These are phyloP conservation scores for Baorangia bicolor DNA, from an alignment of 768 basidiomycete species.

Conservation along the genomic window DNA sequence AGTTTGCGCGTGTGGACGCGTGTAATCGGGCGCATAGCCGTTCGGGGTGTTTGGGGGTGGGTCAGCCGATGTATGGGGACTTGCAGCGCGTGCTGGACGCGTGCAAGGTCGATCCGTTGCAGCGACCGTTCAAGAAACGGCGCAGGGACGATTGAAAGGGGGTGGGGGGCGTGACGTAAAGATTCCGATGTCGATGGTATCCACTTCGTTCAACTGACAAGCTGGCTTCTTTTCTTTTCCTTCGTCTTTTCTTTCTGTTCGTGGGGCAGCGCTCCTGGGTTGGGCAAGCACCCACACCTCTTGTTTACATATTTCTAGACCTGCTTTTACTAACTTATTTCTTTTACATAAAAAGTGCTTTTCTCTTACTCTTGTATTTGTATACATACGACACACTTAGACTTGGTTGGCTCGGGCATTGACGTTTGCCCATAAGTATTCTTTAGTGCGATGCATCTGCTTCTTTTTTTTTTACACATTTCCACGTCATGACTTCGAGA, in stretches of 20 bases:
- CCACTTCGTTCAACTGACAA: background rate
- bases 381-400: constrained; percentile 1
- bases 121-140: constrained; percentile 30
- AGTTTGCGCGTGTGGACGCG: constrained; percentile 34
- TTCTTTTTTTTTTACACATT: too few species aligned
- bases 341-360: constrained; percentile 8
- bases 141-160: constrained; percentile 25
- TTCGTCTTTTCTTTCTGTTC: background rate
- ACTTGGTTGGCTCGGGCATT: background rate
- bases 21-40: constrained; percentile 35
- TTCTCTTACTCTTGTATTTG: background rate
- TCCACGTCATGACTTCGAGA: background rate
- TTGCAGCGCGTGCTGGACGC: constrained; percentile 28
- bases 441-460: background rate
- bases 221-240: background rate
- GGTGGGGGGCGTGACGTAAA: background rate
- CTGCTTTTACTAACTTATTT: constrained; percentile 19
- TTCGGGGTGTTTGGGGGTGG: constrained; percentile 31
- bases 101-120: constrained; percentile 23
- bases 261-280: background rate
- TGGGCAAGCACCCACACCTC: background rate
- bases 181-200: background rate
- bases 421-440: background rate
- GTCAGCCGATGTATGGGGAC: constrained; percentile 32
- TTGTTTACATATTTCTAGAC: background rate